Evolutionary conservation across 2,329 filamentous ascomycete genomes (phyloP), one percentile per base, ranked within the genome.

Genomic region (Ascochyta viciae-villosae): DNA sequence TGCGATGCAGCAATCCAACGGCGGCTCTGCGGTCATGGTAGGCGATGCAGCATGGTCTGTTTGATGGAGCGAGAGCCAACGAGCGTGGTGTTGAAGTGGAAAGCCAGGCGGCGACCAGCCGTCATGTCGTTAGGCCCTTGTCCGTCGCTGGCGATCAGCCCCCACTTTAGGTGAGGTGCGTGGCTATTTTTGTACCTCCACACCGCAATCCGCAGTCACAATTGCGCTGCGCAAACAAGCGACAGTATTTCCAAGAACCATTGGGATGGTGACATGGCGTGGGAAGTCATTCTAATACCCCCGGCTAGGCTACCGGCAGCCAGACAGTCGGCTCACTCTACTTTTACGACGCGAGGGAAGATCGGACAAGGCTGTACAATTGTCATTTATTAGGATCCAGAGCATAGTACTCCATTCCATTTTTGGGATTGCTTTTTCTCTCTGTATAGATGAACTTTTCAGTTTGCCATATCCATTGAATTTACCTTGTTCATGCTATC

Each of bases 151-250:
- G 48, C 54, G 44, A 53, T 53, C 54, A 7, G 44, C 54, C 43
- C 48, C 54, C 49, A 49, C 54, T 37, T 53, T 26, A 35, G 6
- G 10, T 31, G 12, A 31, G 27, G 9, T 10, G 23, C 22, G 9
- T 26, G 7, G 13, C 47, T 56, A 56, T 56, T 56, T 51, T 56
- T 33, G 48, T 48, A 56, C 37, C 41, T 55, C 23, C 22, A 51
- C 53, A 56, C 47, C 39, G 48, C 53, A 51, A 42, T 34, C 42
- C 39, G 53, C 53, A 47, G 53, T 48, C 48, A 51, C 42, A 16
- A n/a, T 27, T 26, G 22, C 13, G 40, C 47, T 3, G 38, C 47
- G 10, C 31, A n/a, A 8, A 38, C 47, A 50, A 56, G 41, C 19
- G 24, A 38, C 16, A 43, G 43, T 15, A 38, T 16, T 48, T 33